These are phyloP conservation scores for Pulveroboletus sp. DNA, from an alignment of 768 basidiomycete species.

Conservation along the genomic window DNA sequence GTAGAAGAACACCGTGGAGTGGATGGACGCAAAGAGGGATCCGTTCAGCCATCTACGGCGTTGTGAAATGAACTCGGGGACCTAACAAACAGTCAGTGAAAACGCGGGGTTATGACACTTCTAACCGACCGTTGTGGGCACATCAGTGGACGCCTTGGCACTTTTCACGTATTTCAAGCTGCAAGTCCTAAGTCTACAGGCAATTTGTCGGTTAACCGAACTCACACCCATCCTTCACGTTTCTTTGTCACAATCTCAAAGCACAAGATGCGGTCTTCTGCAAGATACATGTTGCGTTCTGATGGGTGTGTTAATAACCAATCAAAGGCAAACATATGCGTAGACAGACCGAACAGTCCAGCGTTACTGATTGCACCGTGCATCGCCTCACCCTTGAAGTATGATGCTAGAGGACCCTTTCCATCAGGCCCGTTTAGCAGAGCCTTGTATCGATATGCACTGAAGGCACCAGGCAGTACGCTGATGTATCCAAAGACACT, in stretches of 20 bases:
- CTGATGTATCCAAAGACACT: conserved; percentile 85
- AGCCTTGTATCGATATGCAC: conserved; percentile 86
- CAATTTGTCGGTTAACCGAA: conserved; percentile 12
- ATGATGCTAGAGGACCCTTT: conserved; percentile 84
- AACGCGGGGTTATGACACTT: not conserved
- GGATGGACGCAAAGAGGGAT: conserved; percentile 88
- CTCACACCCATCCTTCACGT: conserved; percentile 75
- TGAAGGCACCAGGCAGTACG: conserved; percentile 89
- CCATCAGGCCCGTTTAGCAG: conserved; percentile 84
- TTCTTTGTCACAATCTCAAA: conserved; percentile 94
- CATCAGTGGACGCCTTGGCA: conserved; percentile 95
- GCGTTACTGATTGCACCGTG: conserved; percentile 61
- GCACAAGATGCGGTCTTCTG: conserved; percentile 87
- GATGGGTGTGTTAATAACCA: conserved; percentile 4
- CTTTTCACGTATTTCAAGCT: conserved; percentile 88
- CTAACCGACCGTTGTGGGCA: conserved; percentile 65
- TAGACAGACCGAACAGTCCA: conserved; percentile 54
- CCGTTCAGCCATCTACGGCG: conserved; percentile 88
- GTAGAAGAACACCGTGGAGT: conserved; percentile 85
- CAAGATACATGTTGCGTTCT: conserved; percentile 89
- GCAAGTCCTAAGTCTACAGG: conserved; percentile 3
- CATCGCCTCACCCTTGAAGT: conserved; percentile 92
- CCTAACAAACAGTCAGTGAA: conserved; percentile 31
- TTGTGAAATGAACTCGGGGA: conserved; percentile 94
- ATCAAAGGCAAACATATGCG: not conserved